A percentile compares a stretch with the other conserved stretches of the same genome.
These are phyloP conservation scores for Pythium dissotocum DNA, from an alignment of 352 stramenopile genomes.

Conservation along the genomic window DNA sequence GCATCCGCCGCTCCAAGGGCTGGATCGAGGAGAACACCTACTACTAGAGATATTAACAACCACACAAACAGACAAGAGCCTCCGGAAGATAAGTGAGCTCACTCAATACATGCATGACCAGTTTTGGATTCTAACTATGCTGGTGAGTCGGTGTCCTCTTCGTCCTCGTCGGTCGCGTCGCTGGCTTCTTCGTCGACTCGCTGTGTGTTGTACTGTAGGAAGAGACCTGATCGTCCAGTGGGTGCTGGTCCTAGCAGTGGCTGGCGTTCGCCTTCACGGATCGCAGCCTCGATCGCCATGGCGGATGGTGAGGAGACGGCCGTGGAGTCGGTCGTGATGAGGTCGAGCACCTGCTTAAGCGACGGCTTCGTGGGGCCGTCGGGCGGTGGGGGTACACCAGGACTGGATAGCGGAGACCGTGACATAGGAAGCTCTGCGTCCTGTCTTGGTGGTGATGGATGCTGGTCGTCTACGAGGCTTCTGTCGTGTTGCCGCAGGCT, in stretches of 20 bases:
- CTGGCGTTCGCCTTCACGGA: conserved; percentile 9
- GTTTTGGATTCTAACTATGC: conserved; percentile 3
- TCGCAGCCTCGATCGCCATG: not conserved
- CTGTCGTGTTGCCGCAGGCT: conserved; percentile 31
- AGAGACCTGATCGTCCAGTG: conserved; percentile 35
- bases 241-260: conserved; percentile 29
- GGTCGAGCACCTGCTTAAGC: conserved; percentile 24
- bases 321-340: conserved; percentile 14
- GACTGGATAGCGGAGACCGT: conserved; percentile 9
- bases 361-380: conserved; percentile 17
- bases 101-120: not conserved
- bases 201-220: conserved; percentile 14
- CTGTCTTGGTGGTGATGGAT: not conserved
- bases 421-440: not conserved
- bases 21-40: conserved; percentile 86
- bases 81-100: not conserved
- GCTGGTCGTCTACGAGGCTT: not conserved
- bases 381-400: not conserved
- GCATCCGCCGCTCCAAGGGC: conserved; percentile 53
- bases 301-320: not conserved
- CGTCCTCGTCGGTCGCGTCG: conserved; percentile 25
- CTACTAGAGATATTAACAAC: conserved; percentile 46
- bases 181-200: conserved; percentile 12
- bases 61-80: not conserved
- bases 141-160: conserved; percentile 9